Evolutionary conservation across 116 monocot genomes (phyloP).

Genomic region (Phalaenopsis hybrid): DNA sequence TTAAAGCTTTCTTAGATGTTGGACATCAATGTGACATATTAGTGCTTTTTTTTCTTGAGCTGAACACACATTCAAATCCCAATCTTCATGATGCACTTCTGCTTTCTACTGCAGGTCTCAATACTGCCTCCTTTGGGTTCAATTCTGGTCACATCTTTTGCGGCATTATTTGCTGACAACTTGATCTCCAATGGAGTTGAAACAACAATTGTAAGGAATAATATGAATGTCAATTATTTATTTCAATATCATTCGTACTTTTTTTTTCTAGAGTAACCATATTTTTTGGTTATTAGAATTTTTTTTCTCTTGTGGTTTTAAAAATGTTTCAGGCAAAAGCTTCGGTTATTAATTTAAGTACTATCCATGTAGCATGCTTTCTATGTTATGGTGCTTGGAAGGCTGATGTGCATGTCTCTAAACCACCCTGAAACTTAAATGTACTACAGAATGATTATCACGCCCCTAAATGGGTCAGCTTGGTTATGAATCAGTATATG

Average conservation of each 20-base stretch:
- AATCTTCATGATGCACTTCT: neutral
- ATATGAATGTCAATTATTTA: neutral
- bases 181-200: constrained; percentile 80
- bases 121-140: constrained; percentile 86
- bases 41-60: too few species aligned
- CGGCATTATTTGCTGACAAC: constrained; percentile 89
- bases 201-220: constrained; percentile 55
- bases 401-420: neutral
- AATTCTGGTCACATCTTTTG: constrained; percentile 76
- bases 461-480: too few species aligned
- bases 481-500: too few species aligned
- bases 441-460: too few species aligned
- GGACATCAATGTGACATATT: neutral
- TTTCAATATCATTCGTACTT: neutral
- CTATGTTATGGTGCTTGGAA: neutral
- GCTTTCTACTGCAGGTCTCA: constrained; percentile 54
- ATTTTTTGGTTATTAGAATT: neutral
- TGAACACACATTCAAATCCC: neutral
- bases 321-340: neutral
- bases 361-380: neutral
- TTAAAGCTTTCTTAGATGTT: neutral
- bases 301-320: neutral
- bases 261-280: neutral
- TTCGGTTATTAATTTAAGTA: neutral
- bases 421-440: too few species aligned